Base-by-base conservation (phyloP, 352 stramenopile genomes). In the Pythium rishiriense region DNA sequence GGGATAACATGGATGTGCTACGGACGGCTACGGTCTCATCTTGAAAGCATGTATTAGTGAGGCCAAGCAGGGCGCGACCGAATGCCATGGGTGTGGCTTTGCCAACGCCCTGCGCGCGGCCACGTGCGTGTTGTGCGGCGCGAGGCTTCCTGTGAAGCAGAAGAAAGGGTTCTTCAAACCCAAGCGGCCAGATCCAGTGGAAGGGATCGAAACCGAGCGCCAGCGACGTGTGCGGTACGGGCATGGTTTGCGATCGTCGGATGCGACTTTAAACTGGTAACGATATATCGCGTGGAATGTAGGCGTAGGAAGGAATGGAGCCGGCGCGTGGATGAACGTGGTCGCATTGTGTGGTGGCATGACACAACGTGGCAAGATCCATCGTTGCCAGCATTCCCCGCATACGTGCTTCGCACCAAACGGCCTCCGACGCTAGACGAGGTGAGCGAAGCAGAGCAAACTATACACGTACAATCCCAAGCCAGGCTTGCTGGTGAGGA, bases 241-340 rank as follows among this genome's bases (percentile, higher is more conserved):
- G 10, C 24, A 10, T 37, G 31, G 11, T 11, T 37, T 42, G 8
- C 2, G 14, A 15, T 26, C 12, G 19, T 14, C 12, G 39, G 19
- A 2, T 55, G 9, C n/a, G 9, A n/a, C n/a, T n/a, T n/a, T n/a
- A n/a, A n/a, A n/a, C n/a, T n/a, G n/a, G n/a, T n/a, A n/a, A n/a
- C n/a, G n/a, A n/a, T n/a, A n/a, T n/a, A n/a, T n/a, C n/a, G n/a
- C n/a, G n/a, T n/a, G n/a, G n/a, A n/a, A n/a, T n/a, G n/a, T 24
- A 70, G 64, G 19, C 53, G 49, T 7, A 35, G 64, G n/a, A 59
- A 54, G 15, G 64, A 71, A 29, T 71, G 58, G 64, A 41, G 37
- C 17, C 50, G 64, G 2, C n/a, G 24, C 17, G 35, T 60, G 1
- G 57, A 55, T 47, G 41, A 25, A 17, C 11, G 25, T 10, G 58